Base-by-base conservation (phyloP, 1,139 yeast species). In the Suhomyces coccinellae region DNA sequence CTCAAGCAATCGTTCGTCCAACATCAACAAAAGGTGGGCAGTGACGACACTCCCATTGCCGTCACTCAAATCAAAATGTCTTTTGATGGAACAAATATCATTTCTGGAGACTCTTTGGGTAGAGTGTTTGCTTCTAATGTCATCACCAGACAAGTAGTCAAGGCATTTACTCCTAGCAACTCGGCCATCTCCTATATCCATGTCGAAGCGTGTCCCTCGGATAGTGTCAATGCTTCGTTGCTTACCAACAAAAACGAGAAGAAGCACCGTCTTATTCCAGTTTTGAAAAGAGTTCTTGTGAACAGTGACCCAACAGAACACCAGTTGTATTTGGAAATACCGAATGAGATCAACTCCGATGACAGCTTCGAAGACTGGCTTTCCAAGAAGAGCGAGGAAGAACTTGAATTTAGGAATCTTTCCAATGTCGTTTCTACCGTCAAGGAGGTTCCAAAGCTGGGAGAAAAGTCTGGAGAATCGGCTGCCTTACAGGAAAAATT, bases 71-170 rank as follows among this genome's bases (percentile, higher is more conserved):
- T 90, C 44, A 69, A 69, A 2, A 63, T 88, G 3, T 83, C 91
- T 1, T 70, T 86, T 57, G 98, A 93, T 59, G 97, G 95, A 3
- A 82, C 91, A 17, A 63, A 71, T 36, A 58, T 93, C 9, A 69
- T 87, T 2, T 80, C 91, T 9, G 98, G 97, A 17, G 96, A 88
- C 59, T 65, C 74, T 0, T 60, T 61, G 15, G 98, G 98, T 1
- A 73, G 79, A 32, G 80, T 88, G 1, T 77, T 78, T 42, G 77
- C 85, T 0, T 77, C 87, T 57, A 97, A 91, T 61, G 73, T 86
- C 8, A 80, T 82, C 6, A 85, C 97, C 1, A 80, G 81, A 56
- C 98, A 93, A 67, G 83, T 87, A 16, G 70, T 83, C 22, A 82
- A 83, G 56, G 78, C 82, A 22, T 73, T 86, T 51, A 81, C 83